Evolutionary conservation across 139 green algal genomes (phyloP), one percentile per base, ranked within the genome.

Genomic region (Tetratostichococcus sp.): DNA sequence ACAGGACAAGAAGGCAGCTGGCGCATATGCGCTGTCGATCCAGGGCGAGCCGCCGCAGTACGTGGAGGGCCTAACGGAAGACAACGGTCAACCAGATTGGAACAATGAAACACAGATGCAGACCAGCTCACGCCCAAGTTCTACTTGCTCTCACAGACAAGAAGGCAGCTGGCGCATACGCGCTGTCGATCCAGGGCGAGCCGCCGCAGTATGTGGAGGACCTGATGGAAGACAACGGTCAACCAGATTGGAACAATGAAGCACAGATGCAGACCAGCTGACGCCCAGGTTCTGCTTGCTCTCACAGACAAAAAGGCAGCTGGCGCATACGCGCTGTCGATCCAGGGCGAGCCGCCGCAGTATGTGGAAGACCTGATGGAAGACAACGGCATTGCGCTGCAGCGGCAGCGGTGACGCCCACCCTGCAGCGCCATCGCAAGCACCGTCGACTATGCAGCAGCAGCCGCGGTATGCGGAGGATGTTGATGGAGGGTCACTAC

Each of bases 21-120:
- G 81, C 30, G 80, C 73, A 70, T 86, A 86, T 35, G 81, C 81
- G 1, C 58, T 86, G 22, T 43, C 35, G n/a, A 75, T 83, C 28
- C 76, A 80, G 28, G 81, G 80, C 25, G 62, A 75, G 30, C 65
- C 69, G 34, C 73, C 81, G 11, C 30, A 70, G 30, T 66, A 81
- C 58, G 71, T 75, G 30, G 65, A 77, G 28, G 70, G 77, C 32
- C 31, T 77, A 4, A 66, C 68, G 22, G 35, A 76, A 23, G 68
- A 76, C 33, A 8, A 62, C 50, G 69, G 39, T n/a, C n/a, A n/a
- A n/a, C n/a, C n/a, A n/a, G n/a, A n/a, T n/a, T n/a, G n/a, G n/a
- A n/a, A n/a, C n/a, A n/a, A n/a, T n/a, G n/a, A n/a, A n/a, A n/a
- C n/a, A n/a, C n/a, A n/a, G 50, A 2, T 26, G 50, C 50, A 25